Percentiles rank a stretch among this genome's conserved stretches.
phyloP scores from a whole-genome alignment of 495 filamentous ascomycete genomes.

The Penicillium flavigenum region DNA sequence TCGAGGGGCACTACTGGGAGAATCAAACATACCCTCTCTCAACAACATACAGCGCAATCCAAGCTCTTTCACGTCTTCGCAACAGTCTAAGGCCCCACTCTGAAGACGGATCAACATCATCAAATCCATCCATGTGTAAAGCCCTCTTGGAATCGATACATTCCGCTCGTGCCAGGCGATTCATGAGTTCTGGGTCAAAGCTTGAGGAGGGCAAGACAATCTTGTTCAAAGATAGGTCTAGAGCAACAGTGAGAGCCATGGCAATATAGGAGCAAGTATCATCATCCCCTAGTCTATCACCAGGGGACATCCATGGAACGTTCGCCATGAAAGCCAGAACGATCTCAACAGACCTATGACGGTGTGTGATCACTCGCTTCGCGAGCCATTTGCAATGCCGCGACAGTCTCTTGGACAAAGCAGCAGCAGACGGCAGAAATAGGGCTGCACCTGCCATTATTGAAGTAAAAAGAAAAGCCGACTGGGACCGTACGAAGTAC shows the following conservation, averaged over 20 bases:
- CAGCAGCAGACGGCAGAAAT: conserved; percentile 60
- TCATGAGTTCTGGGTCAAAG: conserved; percentile 48
- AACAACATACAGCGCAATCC: conserved; percentile 71
- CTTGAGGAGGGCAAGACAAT: conserved; percentile 56
- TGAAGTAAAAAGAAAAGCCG: conserved; percentile 69
- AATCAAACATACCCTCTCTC: conserved; percentile 57
- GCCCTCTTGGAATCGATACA: conserved; percentile 65
- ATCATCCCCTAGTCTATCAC: conserved; percentile 65
- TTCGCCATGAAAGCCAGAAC: conserved; percentile 76
- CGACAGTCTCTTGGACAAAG: conserved; percentile 61
- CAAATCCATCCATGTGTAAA: conserved; percentile 65
- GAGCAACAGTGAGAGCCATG: conserved; percentile 64
- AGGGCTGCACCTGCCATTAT: conserved; percentile 63
- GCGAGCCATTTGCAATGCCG: conserved; percentile 64
- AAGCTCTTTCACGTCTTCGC: conserved; percentile 64
- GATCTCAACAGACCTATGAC: conserved; percentile 68
- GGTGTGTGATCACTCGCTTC: conserved; percentile 55
- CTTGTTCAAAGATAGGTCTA: conserved; percentile 70
- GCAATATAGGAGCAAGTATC: conserved; percentile 70
- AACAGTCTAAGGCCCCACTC: conserved; percentile 58
- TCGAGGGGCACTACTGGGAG: neutral
- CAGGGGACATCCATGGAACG: conserved; percentile 72
- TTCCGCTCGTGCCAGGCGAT: conserved; percentile 57
- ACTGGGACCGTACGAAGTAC: conserved; percentile 62
- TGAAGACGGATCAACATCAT: conserved; percentile 58